These are phyloP conservation scores for Calonectria pseudoreteaudii DNA, from an alignment of 2,329 filamentous ascomycete species.

Conservation along the genomic window DNA sequence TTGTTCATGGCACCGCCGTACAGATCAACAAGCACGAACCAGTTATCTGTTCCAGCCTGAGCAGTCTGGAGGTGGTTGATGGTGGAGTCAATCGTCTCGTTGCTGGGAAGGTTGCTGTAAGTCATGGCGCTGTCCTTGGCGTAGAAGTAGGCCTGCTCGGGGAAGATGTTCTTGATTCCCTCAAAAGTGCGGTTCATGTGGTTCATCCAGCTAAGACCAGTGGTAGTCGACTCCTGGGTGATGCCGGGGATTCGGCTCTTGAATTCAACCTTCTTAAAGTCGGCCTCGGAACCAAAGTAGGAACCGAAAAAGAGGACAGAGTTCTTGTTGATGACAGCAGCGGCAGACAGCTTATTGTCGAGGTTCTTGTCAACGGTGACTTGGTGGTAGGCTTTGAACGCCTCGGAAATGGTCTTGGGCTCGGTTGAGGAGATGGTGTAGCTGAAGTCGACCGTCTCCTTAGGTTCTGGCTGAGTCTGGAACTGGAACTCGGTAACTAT, in stretches of 20 bases:
- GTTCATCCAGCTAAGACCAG: neutral
- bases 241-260: neutral
- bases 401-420: neutral
- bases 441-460: neutral
- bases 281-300: neutral
- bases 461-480: constrained; percentile 7
- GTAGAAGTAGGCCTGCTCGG: constrained; percentile 14
- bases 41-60: neutral
- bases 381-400: constrained; percentile 7
- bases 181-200: neutral
- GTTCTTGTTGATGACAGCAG: neutral
- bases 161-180: neutral
- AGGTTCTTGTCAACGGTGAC: neutral
- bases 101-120: neutral
- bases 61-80: neutral
- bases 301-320: neutral
- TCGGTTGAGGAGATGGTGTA: neutral
- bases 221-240: neutral
- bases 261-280: neutral
- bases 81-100: neutral
- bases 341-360: neutral
- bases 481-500: constrained; percentile 10
- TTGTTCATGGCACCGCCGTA: neutral
- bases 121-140: constrained; percentile 11
- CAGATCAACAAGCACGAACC: constrained; percentile 3